Percentiles rank a stretch among this genome's conserved stretches.
phyloP scores from a whole-genome alignment of 148 eudicot species.

The Camellia japonica region DNA sequence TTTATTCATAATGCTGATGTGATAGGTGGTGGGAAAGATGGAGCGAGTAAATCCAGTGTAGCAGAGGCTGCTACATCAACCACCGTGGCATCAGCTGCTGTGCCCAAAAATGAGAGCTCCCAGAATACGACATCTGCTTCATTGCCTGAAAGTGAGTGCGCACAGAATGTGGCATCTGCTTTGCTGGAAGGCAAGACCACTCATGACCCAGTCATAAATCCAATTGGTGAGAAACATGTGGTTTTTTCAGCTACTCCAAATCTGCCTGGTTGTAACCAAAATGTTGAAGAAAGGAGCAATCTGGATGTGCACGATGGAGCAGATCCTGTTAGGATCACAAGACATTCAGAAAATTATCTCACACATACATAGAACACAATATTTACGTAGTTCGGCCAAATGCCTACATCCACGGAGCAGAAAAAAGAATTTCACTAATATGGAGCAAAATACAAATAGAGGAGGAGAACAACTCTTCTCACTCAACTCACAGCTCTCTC shows the following conservation, averaged over 20 bases:
- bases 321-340: too few relatives aligned
- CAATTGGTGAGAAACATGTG: conserved; percentile 12
- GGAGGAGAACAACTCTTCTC: too few relatives aligned
- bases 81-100: conserved; percentile 16
- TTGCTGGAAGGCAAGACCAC: conserved; percentile 8
- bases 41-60: conserved; percentile 23
- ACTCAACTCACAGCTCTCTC: too few relatives aligned
- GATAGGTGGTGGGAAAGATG: conserved; percentile 40
- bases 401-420: too few relatives aligned
- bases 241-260: conserved; percentile 12
- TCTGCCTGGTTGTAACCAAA: conserved; percentile 4
- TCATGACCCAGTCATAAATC: neutral
- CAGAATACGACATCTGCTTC: conserved; percentile 4
- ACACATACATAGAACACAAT: too few relatives aligned
- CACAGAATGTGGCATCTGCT: neutral
- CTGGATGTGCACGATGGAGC: neutral
- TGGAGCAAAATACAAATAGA: too few relatives aligned
- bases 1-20: conserved; percentile 3
- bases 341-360: too few relatives aligned
- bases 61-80: conserved; percentile 19
- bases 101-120: conserved; percentile 20
- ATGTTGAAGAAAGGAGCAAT: conserved; percentile 8
- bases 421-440: too few relatives aligned
- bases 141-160: neutral
- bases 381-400: too few relatives aligned